phyloP scores from a whole-genome alignment of 257 asterid genomes.

The Phtheirospermum japonicum region DNA sequence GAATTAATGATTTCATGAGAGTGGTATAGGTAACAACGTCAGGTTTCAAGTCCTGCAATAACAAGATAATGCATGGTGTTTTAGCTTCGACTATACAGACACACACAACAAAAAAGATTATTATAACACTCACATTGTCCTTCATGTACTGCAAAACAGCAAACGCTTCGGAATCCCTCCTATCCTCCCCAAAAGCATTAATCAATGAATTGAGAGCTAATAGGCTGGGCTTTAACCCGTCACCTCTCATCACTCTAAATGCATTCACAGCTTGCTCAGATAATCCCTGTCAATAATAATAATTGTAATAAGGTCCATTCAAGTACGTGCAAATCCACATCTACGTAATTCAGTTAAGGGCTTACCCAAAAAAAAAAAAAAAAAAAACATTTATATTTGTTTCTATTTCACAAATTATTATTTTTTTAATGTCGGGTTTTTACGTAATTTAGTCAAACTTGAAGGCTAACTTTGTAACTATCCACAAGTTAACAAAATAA shows the following conservation, averaged over 20 bases:
- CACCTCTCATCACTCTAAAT: conserved; percentile 83
- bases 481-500: background rate
- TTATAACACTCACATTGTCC: conserved; percentile 62
- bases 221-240: conserved; percentile 82
- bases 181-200: conserved; percentile 95
- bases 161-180: conserved; percentile 87
- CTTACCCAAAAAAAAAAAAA: no score
- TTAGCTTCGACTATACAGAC: background rate
- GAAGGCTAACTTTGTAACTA: background rate
- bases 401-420: background rate
- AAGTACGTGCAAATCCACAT: conserved; percentile 14
- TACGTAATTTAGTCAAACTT: background rate
- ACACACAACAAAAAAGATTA: background rate
- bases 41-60: conserved; percentile 74
- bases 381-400: background rate
- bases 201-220: conserved; percentile 84
- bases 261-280: conserved; percentile 94
- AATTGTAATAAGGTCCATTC: conserved; percentile 17
- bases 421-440: background rate
- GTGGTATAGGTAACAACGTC: conserved; percentile 96
- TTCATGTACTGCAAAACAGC: conserved; percentile 90
- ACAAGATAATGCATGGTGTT: conserved; percentile 8
- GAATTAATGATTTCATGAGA: conserved; percentile 89
- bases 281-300: conserved; percentile 54
- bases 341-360: background rate